These are phyloP conservation scores for Metschnikowia gruessii DNA, from an alignment of 805 yeast species.

Conservation along the genomic window DNA sequence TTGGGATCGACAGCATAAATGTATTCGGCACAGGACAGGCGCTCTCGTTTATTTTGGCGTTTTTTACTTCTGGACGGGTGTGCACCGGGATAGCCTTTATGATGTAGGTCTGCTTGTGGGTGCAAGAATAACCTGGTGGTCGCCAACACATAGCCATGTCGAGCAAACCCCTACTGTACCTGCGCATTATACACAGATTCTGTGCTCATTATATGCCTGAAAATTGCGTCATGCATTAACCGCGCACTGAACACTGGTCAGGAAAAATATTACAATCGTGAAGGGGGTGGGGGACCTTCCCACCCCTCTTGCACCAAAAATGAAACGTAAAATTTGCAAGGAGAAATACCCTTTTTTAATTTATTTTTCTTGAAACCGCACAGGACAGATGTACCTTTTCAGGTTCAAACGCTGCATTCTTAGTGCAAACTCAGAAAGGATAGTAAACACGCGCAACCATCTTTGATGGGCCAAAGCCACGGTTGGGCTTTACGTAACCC, in stretches of 20 bases:
- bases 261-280: no score
- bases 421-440: no score
- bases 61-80: background rate
- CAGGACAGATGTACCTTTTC: no score
- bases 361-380: no score
- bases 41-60: background rate
- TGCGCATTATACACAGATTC: conserved; percentile 2
- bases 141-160: background rate
- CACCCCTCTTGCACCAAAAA: background rate
- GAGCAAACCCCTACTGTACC: conserved; percentile 5
- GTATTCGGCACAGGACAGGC: conserved; percentile 1
- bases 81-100: background rate
- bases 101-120: background rate
- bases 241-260: no score
- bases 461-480: no score
- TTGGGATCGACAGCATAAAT: conserved; percentile 5
- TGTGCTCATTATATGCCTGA: background rate
- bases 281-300: background rate
- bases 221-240: conserved; percentile 4
- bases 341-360: no score
- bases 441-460: no score
- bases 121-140: conserved; percentile 5
- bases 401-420: no score
- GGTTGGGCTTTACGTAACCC: no score
- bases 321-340: no score